Evolutionary conservation across 2,329 filamentous ascomycete genomes (phyloP).

Genomic region (Neofusicoccum kwambonambiense): DNA sequence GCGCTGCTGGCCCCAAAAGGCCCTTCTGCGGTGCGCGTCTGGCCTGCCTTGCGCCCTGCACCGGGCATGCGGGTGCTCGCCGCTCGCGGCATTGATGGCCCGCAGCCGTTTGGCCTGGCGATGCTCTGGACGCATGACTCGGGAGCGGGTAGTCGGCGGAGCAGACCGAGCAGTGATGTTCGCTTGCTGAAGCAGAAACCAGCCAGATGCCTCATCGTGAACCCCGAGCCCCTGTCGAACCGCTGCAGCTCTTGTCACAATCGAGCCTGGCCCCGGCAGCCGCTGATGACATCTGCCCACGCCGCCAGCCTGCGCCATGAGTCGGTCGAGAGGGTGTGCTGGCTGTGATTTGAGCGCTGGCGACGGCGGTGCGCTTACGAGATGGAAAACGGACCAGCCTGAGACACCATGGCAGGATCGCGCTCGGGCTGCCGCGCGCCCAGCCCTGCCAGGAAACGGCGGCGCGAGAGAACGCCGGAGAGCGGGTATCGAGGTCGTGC

Average conservation of each 20-base stretch:
- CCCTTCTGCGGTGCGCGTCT: slow-evolving; percentile 31
- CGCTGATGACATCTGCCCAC: slow-evolving; percentile 10
- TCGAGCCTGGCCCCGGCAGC: background rate
- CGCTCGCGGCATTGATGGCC: slow-evolving; percentile 12
- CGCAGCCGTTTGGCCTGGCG: slow-evolving; percentile 2
- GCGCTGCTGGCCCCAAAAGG: slow-evolving; percentile 26
- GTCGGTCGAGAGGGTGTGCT: slow-evolving; percentile 6
- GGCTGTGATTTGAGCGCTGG: slow-evolving; percentile 1
- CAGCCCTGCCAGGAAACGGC: background rate
- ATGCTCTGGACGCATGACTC: slow-evolving; percentile 8
- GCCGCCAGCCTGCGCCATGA: background rate
- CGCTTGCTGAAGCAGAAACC: slow-evolving; percentile 7
- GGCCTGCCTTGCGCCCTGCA: slow-evolving; percentile 14
- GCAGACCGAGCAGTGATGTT: slow-evolving; percentile 5
- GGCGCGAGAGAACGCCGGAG: slow-evolving; percentile 6
- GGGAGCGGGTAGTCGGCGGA: slow-evolving; percentile 5
- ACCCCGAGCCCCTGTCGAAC: background rate
- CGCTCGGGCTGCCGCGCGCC: slow-evolving; percentile 5
- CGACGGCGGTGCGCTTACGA: slow-evolving; percentile 5
- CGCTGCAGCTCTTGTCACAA: slow-evolving; percentile 6
- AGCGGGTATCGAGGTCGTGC: slow-evolving; percentile 8
- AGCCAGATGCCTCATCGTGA: slow-evolving; percentile 8
- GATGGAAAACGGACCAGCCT: slow-evolving; percentile 4
- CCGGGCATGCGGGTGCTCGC: slow-evolving; percentile 15
- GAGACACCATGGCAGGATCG: slow-evolving; percentile 9